Base-by-base conservation (phyloP, 2,329 filamentous ascomycete genomes). In the Ophiostoma ulmi region DNA sequence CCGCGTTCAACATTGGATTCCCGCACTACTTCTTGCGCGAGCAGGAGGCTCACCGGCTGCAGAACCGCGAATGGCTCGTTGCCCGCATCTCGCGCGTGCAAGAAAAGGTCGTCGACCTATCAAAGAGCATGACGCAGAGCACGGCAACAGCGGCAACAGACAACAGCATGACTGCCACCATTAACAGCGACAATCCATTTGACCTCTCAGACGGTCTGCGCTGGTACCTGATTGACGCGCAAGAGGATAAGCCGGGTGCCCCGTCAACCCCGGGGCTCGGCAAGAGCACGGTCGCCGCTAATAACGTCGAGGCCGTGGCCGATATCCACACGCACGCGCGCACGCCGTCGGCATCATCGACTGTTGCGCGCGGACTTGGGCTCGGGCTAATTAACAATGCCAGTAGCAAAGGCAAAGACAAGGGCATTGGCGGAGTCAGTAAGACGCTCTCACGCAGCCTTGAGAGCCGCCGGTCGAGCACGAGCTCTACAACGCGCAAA, bases 11-110 rank as follows among this genome's bases (percentile, higher is more conserved):
- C 76, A 92, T 99, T 41, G 94, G 94, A 1, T 97, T 94, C 72
- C 95, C 95, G 10, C 95, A 99, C 79, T 98, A 95, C 81, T 99
- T 99, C 81, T 85, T 99, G 2, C 91, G 93, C 48, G 95, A 99
- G 79, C 91, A 96, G 78, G 94, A 98, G 75, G 86, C 86, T 0
- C 96, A 99, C 80, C 90, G 92, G 72, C 83, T 99, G 6, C 88
- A 90, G 39, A 90, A 89, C 67, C 87, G 94, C 48, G 95, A 99
- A 78, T 99, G 95, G 93, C 88, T 99, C n/a, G 90, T 99, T 8
- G 95, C 95, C 10, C 90, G 95, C 20, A 98, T 99, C 72, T 89
- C 89, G 14, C 93, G 92, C 74, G 89, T 98, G 31, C 93, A 98
- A 81, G 93, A 97, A 78, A 91, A 93, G 3, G 90, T 98, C 3